A percentile compares a stretch with the other conserved stretches of the same genome.
Evolutionary conservation across 2,329 filamentous ascomycete genomes (phyloP).

Genomic region (Stemphylium vesicarium): DNA sequence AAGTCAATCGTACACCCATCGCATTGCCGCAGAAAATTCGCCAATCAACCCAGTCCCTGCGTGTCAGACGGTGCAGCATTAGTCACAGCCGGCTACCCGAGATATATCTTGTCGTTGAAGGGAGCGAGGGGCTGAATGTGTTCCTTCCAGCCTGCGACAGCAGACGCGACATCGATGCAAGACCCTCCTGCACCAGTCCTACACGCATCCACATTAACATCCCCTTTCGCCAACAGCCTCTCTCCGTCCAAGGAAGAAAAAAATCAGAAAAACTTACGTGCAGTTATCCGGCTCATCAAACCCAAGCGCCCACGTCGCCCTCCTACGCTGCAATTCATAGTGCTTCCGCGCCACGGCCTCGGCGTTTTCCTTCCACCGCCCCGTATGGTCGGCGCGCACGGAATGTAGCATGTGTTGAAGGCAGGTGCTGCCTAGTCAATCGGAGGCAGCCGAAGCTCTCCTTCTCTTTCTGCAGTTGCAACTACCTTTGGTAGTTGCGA

Average conservation of each 20-base stretch:
- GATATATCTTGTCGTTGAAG: slow-evolving; percentile 26
- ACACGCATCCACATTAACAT: not conserved
- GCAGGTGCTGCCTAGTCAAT: too few species aligned
- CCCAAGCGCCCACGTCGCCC: slow-evolving; percentile 29
- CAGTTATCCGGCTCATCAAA: slow-evolving; percentile 48
- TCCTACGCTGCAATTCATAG: not conserved
- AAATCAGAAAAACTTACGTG: slow-evolving; percentile 24
- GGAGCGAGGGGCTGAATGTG: slow-evolving; percentile 27
- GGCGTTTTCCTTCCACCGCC: slow-evolving; percentile 26
- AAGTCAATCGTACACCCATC: slow-evolving; percentile 44
- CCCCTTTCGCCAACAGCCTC: too few species aligned
- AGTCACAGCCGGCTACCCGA: slow-evolving; percentile 43
- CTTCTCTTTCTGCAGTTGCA: too few species aligned
- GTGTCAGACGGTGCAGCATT: slow-evolving; percentile 22
- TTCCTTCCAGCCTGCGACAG: slow-evolving; percentile 23
- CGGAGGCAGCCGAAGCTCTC: too few species aligned
- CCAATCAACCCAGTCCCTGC: slow-evolving; percentile 35
- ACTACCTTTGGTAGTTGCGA: too few species aligned
- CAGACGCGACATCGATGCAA: slow-evolving; percentile 27
- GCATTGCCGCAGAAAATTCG: slow-evolving; percentile 36
- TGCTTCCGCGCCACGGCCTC: slow-evolving; percentile 8
- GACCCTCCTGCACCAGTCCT: slow-evolving; percentile 24
- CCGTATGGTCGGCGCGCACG: slow-evolving; percentile 17
- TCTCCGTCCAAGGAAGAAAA: too few species aligned
- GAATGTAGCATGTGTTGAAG: slow-evolving; percentile 50